These are phyloP conservation scores for Jacaranda mimosifolia DNA, from an alignment of 257 asterid species.

Conservation along the genomic window DNA sequence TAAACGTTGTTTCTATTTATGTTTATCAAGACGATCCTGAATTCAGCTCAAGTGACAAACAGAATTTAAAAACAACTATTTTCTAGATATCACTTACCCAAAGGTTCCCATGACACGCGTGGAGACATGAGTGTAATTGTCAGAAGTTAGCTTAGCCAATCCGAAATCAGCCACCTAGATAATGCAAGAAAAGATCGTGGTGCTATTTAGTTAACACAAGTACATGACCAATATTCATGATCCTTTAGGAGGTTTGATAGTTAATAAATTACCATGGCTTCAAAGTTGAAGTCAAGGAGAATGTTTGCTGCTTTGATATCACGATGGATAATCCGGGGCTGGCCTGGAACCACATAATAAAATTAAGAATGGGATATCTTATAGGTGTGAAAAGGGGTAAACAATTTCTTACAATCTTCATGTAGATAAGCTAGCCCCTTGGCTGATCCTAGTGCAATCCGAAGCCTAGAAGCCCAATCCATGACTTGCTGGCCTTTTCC, in stretches of 20 bases:
- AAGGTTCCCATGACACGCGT: constrained; percentile 99
- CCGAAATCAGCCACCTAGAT: constrained; percentile 96
- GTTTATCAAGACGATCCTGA: too few species aligned
- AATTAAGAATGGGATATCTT: not conserved
- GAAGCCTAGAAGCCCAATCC: constrained; percentile 81
- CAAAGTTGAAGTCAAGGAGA: constrained; percentile 62
- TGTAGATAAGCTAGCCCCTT: constrained; percentile 92
- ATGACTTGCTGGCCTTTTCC: constrained; percentile 78
- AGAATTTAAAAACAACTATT: not conserved
- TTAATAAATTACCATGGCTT: constrained; percentile 61
- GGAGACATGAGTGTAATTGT: constrained; percentile 85
- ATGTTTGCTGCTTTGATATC: constrained; percentile 72
- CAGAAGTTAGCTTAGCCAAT: constrained; percentile 90
- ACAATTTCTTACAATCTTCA: constrained; percentile 76
- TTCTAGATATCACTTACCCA: constrained; percentile 53
- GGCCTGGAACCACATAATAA: constrained; percentile 42
- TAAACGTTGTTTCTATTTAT: too few species aligned
- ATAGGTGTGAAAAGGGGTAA: not conserved
- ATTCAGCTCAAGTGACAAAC: too few species aligned
- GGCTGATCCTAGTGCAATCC: constrained; percentile 92
- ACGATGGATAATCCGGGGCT: constrained; percentile 67
- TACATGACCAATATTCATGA: not conserved
- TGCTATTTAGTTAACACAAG: not conserved
- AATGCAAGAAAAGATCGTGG: not conserved
- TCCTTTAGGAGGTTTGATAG: not conserved